Conservation (phyloP, 2,329 filamentous ascomycete genomes). For the Endocalyx cinctus region DNA sequence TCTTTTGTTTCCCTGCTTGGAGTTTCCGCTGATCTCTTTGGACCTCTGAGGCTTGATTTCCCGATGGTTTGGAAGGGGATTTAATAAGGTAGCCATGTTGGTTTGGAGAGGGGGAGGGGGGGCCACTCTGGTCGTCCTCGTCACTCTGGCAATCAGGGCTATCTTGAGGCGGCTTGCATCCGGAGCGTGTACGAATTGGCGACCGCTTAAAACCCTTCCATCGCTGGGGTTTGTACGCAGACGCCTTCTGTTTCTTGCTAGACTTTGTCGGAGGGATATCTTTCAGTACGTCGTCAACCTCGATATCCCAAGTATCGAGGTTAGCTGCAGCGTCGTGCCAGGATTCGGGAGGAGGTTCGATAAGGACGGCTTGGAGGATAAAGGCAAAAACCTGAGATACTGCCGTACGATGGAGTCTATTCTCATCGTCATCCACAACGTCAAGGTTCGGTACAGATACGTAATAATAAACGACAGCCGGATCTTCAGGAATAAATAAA, state of each 20-base stretch:
- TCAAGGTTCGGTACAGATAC: conserved; percentile 30
- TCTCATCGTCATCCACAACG: conserved; percentile 27
- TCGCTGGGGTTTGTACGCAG: conserved; percentile 10
- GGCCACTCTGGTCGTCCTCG: conserved; percentile 3
- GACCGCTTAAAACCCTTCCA: conserved; percentile 27
- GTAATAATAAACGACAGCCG: conserved; percentile 27
- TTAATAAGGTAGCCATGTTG: conserved; percentile 1
- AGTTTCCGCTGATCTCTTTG: not conserved
- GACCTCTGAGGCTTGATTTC: no score
- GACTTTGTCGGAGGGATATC: conserved; percentile 8
- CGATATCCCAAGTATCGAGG: conserved; percentile 30
- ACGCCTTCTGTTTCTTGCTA: conserved; percentile 5
- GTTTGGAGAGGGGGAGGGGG: conserved; percentile 6
- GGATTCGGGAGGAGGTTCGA: conserved; percentile 18
- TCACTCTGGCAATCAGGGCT: conserved; percentile 2
- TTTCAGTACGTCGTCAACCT: conserved; percentile 15
- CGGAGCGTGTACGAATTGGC: conserved; percentile 24
- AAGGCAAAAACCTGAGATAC: conserved; percentile 35
- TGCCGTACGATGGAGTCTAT: conserved; percentile 30
- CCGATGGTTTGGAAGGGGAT: not conserved
- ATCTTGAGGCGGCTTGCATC: conserved; percentile 10
- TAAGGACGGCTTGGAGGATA: conserved; percentile 27
- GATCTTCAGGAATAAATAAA: conserved; percentile 29
- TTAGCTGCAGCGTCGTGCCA: conserved; percentile 27
- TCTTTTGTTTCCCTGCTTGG: conserved; percentile 4